Base-by-base conservation (phyloP, 164 flowering plant genomes). In the Santalum album region DNA sequence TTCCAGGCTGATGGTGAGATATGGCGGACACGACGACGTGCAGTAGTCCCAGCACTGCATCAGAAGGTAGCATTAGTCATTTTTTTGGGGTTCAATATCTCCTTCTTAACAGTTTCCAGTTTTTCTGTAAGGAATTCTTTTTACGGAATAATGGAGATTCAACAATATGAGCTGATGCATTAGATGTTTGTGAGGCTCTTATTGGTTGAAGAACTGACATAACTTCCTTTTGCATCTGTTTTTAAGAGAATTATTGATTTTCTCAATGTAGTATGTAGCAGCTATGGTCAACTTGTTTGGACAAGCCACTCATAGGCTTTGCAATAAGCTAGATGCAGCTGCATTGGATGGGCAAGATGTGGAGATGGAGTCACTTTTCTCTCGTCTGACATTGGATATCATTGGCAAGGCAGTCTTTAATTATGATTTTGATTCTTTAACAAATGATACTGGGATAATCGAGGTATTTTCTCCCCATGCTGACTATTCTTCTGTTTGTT, bases 1-100 rank as follows among this genome's bases (percentile, higher is more conserved):
- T 92, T 50, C 99, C 99, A 17, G n/a, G 99, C 99, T 55, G 99
- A 92, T 71, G 96, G 90, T n/a, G 99, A 92, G 63, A 72, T 87
- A 57, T 92, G 99, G 99, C 89, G 91, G 48, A 81, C 75, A 21
- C 73, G 96, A 44, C 58, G 99, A 48, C 84, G 99, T 50, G 95
- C 87, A 34, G 82, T 89, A 44, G 99, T 92, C 55, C 99, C 99
- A 45, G 95, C 99, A 66, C 70, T 92, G 64, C 99, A 92, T 71
- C 80, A 58, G 71, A 92, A 89, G 95, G 99, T 88, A 64, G 49
- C 29, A 19, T n/a, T n/a, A 24, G 55, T 54, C 25, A 20, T 51
- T 45, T 22, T 19, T 1, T 6, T 38, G 12, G 7, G 32, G 3
- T 49, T 53, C 6, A 25, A 25, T 21, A 19, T 51, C 36, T 15